phyloP scores from a whole-genome alignment of 306 rosid species.

The Quercus glauca region DNA sequence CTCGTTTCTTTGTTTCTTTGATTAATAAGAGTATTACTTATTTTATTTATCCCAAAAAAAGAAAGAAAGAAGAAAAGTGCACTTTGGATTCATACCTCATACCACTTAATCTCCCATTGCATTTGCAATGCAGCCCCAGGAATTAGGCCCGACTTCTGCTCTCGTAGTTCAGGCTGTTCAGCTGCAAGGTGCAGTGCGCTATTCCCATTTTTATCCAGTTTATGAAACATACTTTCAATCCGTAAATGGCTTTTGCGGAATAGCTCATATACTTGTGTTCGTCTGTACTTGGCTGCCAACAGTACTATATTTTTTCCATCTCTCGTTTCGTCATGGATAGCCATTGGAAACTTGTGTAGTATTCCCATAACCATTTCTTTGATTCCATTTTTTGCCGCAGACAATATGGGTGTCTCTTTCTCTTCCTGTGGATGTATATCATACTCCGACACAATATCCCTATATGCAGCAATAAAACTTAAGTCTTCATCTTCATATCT shows the following conservation, averaged over 20 bases:
- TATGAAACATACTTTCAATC: not conserved
- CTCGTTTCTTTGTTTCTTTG: too few species aligned
- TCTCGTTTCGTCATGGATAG: not conserved
- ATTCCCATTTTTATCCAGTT: not conserved
- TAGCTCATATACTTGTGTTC: not conserved
- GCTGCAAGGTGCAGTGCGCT: not conserved
- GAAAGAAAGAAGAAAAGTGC: too few species aligned
- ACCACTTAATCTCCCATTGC: not conserved
- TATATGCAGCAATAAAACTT: too few species aligned
- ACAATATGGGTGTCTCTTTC: not conserved
- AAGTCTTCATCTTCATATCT: too few species aligned
- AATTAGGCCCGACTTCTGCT: not conserved
- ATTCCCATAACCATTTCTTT: not conserved
- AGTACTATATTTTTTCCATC: not conserved
- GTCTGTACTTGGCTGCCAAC: not conserved
- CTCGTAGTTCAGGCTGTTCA: fast-evolving
- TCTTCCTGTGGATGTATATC: not conserved
- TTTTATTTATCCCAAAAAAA: too few species aligned
- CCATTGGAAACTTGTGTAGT: not conserved
- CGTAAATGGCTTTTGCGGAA: not conserved
- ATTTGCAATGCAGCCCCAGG: not conserved
- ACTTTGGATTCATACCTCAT: not conserved
- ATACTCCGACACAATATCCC: too few species aligned
- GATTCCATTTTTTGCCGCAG: not conserved
- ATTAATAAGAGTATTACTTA: too few species aligned